Base-by-base conservation (phyloP, 1,284 basidiomycete species). In the Ustilago hordei region DNA sequence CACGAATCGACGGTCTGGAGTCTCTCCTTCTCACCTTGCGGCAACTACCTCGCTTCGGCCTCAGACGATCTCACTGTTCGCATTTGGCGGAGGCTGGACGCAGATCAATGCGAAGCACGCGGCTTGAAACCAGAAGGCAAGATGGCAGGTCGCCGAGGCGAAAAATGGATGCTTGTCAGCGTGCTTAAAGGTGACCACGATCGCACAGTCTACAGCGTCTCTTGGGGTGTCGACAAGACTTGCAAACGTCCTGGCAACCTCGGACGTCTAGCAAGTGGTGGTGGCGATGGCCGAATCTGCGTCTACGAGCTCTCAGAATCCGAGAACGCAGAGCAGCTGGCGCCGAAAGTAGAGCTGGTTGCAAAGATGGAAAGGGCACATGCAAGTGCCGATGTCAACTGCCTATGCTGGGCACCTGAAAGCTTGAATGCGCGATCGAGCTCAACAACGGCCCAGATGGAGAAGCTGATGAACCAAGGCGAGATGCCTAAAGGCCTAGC, bases 1-100 rank as follows among this genome's bases (percentile, higher is more conserved):
- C 93, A 95, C 81, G 87, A 89, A 0, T 83, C 83, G 6, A 99
- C 97, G 0, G 95, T 99, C 8, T 99, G 97, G 97, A 90, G 91
- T 0, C 85, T 98, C 41, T 90, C 92, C 1, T 91, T 90, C 85
- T 92, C 93, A 9, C 95, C 92, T 1, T 89, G 90, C 64, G 94
- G 94, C 1, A 88, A 89, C 57, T 96, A 92, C 85, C 90, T 99
- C 31, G 95, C 95, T 0, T 93, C 92, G 2, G 91, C 90, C 0
- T 87, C 87, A 17, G 94, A 95, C 79, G 95, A 96, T 84, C 88
- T 88, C 57, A 92, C 93, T 89, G 87, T 90, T 38, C 85, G 88
- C 36, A 87, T 90, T 39, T 90, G 89, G 89, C 83, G 82, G 9
- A 80, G 82, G 13, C 80, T 85, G 17, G 75, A 72, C 34, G 79